phyloP scores from a whole-genome alignment of 2,329 filamentous ascomycete species.

The Sarocladiaceae sp. region DNA sequence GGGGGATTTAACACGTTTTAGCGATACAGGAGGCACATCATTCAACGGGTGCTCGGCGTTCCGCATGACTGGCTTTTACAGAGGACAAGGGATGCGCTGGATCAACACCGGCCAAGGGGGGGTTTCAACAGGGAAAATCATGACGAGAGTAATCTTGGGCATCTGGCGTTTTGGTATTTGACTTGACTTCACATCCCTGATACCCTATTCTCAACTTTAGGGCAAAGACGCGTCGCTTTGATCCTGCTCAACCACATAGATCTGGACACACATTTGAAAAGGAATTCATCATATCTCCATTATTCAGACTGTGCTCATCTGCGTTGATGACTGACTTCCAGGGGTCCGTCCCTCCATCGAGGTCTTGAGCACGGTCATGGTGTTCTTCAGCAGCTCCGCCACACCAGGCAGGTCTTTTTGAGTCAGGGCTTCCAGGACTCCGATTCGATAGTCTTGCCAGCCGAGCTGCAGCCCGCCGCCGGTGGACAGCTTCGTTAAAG shows the following conservation, averaged over 20 bases:
- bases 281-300: no score
- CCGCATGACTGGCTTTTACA: not conserved
- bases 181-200: slow-evolving; percentile 3
- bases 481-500: slow-evolving; percentile 54
- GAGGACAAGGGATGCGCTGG: slow-evolving; percentile 13
- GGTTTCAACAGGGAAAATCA: slow-evolving; percentile 30
- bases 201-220: slow-evolving; percentile 9
- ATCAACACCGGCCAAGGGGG: slow-evolving; percentile 18
- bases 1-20: slow-evolving; percentile 14
- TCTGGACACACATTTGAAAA: not conserved
- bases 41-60: slow-evolving; percentile 16
- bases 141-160: not conserved
- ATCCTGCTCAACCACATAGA: not conserved
- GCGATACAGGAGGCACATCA: slow-evolving; percentile 12
- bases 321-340: slow-evolving; percentile 7
- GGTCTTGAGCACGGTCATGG: slow-evolving; percentile 67
- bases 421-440: slow-evolving; percentile 64
- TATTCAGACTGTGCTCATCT: not conserved
- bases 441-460: slow-evolving; percentile 70
- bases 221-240: not conserved
- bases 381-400: slow-evolving; percentile 68
- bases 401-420: slow-evolving; percentile 59
- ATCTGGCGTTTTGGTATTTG: slow-evolving; percentile 16
- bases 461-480: slow-evolving; percentile 59
- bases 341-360: slow-evolving; percentile 25